These are phyloP conservation scores for Suhomyces kunorum DNA, from an alignment of 1,139 yeast genomes.

Conservation along the genomic window DNA sequence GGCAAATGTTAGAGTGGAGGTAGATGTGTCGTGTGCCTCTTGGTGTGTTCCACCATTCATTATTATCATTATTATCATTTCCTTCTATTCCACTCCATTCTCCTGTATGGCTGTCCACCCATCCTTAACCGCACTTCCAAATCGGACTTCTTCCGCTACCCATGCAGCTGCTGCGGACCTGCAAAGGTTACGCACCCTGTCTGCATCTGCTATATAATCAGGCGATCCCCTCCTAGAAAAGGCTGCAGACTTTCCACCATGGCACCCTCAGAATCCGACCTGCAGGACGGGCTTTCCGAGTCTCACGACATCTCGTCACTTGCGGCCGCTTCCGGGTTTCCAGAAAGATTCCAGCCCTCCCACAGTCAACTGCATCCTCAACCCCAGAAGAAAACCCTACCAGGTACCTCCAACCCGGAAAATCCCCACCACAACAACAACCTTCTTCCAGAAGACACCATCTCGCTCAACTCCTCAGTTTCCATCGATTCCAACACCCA, in stretches of 20 bases:
- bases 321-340: background rate
- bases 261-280: background rate
- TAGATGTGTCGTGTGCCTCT: too few species aligned
- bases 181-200: background rate
- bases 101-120: background rate
- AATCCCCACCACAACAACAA: background rate
- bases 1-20: too few species aligned
- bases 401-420: background rate
- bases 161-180: background rate
- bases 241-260: background rate
- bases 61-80: too few species aligned
- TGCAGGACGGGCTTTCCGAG: background rate
- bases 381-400: background rate
- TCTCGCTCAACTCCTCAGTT: constrained; percentile 9
- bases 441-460: constrained; percentile 1
- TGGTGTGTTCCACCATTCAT: too few species aligned
- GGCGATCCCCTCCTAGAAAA: background rate
- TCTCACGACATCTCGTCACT: too few species aligned
- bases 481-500: constrained; percentile 11
- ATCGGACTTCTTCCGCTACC: constrained; percentile 1
- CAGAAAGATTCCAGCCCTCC: background rate
- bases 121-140: background rate
- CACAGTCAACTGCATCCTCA: too few species aligned
- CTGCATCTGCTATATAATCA: background rate
- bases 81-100: too few species aligned